Base-by-base conservation (phyloP, 2,329 filamentous ascomycete genomes). In the Colletotrichum chlorophyti region DNA sequence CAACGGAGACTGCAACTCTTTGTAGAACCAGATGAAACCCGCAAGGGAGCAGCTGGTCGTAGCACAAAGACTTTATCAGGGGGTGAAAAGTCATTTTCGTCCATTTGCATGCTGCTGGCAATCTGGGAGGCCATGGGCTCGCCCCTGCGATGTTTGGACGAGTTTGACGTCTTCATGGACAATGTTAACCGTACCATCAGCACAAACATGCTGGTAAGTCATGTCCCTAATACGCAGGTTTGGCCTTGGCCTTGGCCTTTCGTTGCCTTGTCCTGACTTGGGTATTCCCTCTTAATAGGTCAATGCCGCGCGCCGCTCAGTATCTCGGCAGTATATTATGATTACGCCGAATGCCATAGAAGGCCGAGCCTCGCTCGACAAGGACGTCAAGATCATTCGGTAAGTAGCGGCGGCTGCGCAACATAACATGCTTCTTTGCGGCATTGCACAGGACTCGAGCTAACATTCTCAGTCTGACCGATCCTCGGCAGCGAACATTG, bases 161-260 rank as follows among this genome's bases (percentile, higher is more conserved):
- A 99, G 74, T 99, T 98, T 70, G 95, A 99, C 71, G 95, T 99
- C 27, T 99, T 97, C 80, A 99, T 99, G 95, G 95, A 99, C 74
- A 92, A 90, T 65, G 91, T 98, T 58, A 99, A 99, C 74, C 87
- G 95, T 60, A 91, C 91, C 53, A 91, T 96, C 65, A 96, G 91
- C 70, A 97, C 96, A 66, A 90, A 91, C 63, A 92, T 99, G 89
- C 90, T 99, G 73, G 90, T 92, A 77, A 79, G 87, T 82, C 21
- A 19, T 17, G n/a, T 38, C n/a, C 7, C 10, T 1, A 41, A 35
- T 11, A 1, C 21, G 17, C 11, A 27, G 10, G 2, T 11, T 5
- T 11, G 23, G 37, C 31, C 31, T 7, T 47, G n/a, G n/a, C n/a
- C n/a, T n/a, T n/a, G n/a, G n/a, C n/a, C n/a, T n/a, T n/a, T n/a